Evolutionary conservation across 768 basidiomycete genomes (phyloP).

Genomic region (Russula abietina): DNA sequence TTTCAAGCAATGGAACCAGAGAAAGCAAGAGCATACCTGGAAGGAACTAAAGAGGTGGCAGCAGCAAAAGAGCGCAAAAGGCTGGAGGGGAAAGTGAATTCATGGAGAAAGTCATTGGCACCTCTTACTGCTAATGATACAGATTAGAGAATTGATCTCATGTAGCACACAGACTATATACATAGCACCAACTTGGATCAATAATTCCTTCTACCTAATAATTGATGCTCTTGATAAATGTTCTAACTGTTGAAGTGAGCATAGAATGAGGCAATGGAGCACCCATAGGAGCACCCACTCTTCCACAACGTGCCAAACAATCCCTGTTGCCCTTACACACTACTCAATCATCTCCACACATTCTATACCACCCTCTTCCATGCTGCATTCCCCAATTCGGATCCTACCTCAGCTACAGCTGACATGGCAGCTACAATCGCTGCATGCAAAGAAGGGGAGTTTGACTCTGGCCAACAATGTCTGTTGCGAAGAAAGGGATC

Average conservation of each 20-base stretch:
- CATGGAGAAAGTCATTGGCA: background rate
- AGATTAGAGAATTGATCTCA: too few relatives aligned
- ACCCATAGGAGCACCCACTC: too few relatives aligned
- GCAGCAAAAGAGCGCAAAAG: background rate
- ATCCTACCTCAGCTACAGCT: background rate
- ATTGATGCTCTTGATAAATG: too few relatives aligned
- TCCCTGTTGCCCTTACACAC: constrained; percentile 10
- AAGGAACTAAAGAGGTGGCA: background rate
- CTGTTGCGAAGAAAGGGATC: constrained; percentile 1
- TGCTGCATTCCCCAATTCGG: background rate
- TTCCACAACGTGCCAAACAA: constrained; percentile 16
- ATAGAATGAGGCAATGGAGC: too few relatives aligned
- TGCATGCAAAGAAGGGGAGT: background rate
- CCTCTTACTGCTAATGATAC: too few relatives aligned
- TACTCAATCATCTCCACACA: constrained; percentile 21
- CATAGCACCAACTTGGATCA: too few relatives aligned
- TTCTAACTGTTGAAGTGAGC: too few relatives aligned
- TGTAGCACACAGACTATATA: too few relatives aligned
- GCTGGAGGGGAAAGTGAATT: background rate
- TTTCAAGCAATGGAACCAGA: background rate
- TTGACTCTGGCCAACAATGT: background rate
- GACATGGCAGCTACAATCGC: background rate
- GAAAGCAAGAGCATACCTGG: background rate
- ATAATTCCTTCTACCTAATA: too few relatives aligned
- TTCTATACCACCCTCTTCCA: constrained; percentile 10